Base-by-base conservation (phyloP, 495 filamentous ascomycete species). In the Pyrenula massariospora region DNA sequence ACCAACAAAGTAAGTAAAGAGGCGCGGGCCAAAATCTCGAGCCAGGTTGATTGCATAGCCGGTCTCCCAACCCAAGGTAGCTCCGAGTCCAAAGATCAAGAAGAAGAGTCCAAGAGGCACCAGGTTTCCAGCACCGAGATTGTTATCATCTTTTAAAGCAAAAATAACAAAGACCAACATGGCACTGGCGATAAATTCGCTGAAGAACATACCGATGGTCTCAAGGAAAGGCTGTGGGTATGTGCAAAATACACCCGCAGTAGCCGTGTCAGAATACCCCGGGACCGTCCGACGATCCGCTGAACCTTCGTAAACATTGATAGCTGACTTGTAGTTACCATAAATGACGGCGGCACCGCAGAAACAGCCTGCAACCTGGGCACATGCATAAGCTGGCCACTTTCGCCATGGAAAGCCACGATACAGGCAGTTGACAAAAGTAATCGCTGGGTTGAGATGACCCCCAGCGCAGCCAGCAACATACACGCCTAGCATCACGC, bases 1-100 rank as follows among this genome's bases (percentile, higher is more conserved):
- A 2, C 83, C 84, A 24, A 86, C 57, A 59, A 77, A 70, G 60
- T 81, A 87, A 2, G 76, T 73, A 36, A 83, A 73, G 22, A 86
- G 65, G n/a, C 84, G 63, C 0, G 84, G 83, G 0, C 84, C 83
- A 68, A 86, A 85, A 56, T 87, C 84, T 53, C 84, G 64, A 1
- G 83, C 84, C 21, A 83, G 66, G 60, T 86, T 86, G 36, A 86
- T 83, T 3, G 84, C 82, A 66, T 84, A 86, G 1, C 83, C 83
- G 2, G 83, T 86, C 62, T 86, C 81, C 76, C 78, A 85, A 24
- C 84, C 84, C 66, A 84, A 86, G 61, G 82, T 84, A 50, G 81
- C 79, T 19, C 82, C 83, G 22, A 86, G 75, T 2, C 82, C 82
- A 62, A 84, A 84, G 48, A 86, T 75, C 19, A 84, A 65, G 60